Base-by-base conservation (phyloP, 225 moss, liverwort and hornwort genomes). In the Pseudisothecium myosuroides region DNA sequence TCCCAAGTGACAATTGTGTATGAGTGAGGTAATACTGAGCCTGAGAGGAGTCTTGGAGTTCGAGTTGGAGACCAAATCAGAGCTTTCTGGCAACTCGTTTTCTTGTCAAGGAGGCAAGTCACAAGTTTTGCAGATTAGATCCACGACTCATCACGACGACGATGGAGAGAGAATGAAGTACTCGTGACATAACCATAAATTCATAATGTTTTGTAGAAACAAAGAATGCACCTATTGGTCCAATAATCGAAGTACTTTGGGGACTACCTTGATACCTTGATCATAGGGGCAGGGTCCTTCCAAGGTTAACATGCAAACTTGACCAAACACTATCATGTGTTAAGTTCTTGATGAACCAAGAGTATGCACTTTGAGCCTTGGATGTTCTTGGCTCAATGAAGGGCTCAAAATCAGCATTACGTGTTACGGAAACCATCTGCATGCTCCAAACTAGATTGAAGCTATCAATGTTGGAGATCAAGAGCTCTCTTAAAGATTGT, bases 271-370 rank as follows among this genome's bases (percentile, higher is more conserved):
- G 75, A 11, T 47, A n/a, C n/a, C n/a, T n/a, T n/a, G n/a, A n/a
- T n/a, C 31, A 31, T 49, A n/a, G 7, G 7, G 50, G 32, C 5
- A 41, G 0, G 23, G n/a, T n/a, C 5, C 6, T 32, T 76, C 1
- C 2, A 7, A 32, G 8, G 34, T 50, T 34, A 34, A 45, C 5
- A 76, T 76, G 13, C 34, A 50, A 76, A 76, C 1, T 54, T 36
- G 36, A 14, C 14, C 5, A 14, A 76, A 36, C 6, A 36, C 0
- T 52, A 0, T 0, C n/a, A n/a, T n/a, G n/a, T n/a, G n/a, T n/a
- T n/a, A n/a, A 54, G 54, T 54, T 55, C 24, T 37, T 37, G 37
- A 77, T 23, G 23, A 54, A 54, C 19, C 15, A 77, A 23, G 15
- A 77, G 4, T 37, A 16, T 16, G 4, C 2, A 54, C 2, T 37